A percentile compares a stretch with the other conserved stretches of the same genome.
Evolutionary conservation across 2,329 filamentous ascomycete species (phyloP).

Genomic region (Cladorrhinum sp.): DNA sequence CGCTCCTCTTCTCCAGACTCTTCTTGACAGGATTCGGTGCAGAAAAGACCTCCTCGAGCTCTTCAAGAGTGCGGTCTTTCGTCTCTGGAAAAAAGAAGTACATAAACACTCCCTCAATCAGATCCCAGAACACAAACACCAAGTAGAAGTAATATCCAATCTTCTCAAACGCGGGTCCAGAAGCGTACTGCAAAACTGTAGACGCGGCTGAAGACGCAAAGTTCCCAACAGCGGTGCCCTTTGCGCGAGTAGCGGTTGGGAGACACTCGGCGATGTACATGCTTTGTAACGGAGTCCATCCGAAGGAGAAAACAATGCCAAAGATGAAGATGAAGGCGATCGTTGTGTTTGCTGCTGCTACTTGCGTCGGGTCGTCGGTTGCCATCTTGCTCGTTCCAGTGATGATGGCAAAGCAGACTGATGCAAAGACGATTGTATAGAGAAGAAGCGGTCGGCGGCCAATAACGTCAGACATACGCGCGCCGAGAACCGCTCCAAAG

Average conservation of each 20-base stretch:
- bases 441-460: constrained; percentile 56
- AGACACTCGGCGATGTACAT: constrained; percentile 50
- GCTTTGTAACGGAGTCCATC: constrained; percentile 49
- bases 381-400: constrained; percentile 47
- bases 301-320: constrained; percentile 49
- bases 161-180: constrained; percentile 41
- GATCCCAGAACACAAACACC: constrained; percentile 45
- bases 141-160: constrained; percentile 46
- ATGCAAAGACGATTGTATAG: constrained; percentile 44
- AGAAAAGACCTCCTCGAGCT: constrained; percentile 51
- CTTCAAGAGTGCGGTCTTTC: constrained; percentile 51
- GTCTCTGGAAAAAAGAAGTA: constrained; percentile 52
- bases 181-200: constrained; percentile 43
- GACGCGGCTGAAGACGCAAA: constrained; percentile 38
- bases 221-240: constrained; percentile 44
- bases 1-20: constrained; percentile 41
- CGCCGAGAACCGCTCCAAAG: constrained; percentile 50
- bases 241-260: constrained; percentile 43
- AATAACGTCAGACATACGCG: constrained; percentile 52
- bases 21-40: constrained; percentile 45
- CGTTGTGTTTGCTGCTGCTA: constrained; percentile 41
- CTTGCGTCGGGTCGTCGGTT: constrained; percentile 34
- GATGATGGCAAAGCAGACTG: constrained; percentile 47
- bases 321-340: constrained; percentile 54
- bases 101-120: constrained; percentile 41